Evolutionary conservation across 441 rosid species (phyloP), one percentile per base, ranked within the genome.

Genomic region (Monsonia emarginata): DNA sequence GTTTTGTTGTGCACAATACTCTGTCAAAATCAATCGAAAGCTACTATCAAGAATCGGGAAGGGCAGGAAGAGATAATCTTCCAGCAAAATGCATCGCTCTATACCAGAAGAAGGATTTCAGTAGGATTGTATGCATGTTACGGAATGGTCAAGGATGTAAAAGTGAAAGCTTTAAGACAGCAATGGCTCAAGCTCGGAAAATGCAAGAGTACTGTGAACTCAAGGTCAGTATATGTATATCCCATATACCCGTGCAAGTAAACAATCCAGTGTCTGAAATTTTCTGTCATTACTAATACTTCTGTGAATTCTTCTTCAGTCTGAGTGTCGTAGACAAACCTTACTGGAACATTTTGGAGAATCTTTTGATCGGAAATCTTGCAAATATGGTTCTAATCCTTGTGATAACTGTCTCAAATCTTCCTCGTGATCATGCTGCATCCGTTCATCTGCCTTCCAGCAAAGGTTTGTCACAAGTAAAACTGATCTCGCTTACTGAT

Each of bases 1-100:
- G 93, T 62, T 93, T 88, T 63, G 96, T 93, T 44, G 67, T 90
- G 74, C 97, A 94, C 81, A 94, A 90, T 67, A 89, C 95, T 32
- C 30, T 94, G 86, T 94, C 98, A 26, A 90, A 89, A 82, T 87
- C 97, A 58, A 76, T 88, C 14, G 96, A 94, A 77, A 94, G 97
- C 80, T 94, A 94, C 65, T 94, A 89, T 62, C 97, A 90, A 82
- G 98, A 94, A 78, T 90, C 96, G 44, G 97, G 98, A 64, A 87
- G 98, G 80, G 96, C 95, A 31, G 98, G 96, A 44, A 85, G 98
- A 70, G 98, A 90, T 68, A 84, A 81, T 74, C 80, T 76, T 71
- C 85, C 82, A 40, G 84, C 96, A 18, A 78, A 67, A 38, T 91
- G 97, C 79, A 80, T 89, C 76, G 88, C 83, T 69, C 77, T 91